phyloP scores from a whole-genome alignment of 2,329 filamentous ascomycete species.

The Rachicladosporium sp. region DNA sequence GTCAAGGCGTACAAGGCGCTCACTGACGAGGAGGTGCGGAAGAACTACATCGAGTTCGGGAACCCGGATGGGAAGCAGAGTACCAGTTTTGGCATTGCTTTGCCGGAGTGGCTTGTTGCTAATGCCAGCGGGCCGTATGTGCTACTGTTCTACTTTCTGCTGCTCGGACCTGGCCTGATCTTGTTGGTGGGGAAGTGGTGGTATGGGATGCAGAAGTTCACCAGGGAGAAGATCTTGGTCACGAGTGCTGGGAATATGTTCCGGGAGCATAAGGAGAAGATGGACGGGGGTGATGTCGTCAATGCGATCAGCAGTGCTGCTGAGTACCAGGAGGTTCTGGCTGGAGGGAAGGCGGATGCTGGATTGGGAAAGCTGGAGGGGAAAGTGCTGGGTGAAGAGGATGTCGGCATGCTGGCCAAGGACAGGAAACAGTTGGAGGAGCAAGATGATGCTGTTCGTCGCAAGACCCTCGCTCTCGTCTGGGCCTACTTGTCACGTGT shows the following conservation, averaged over 20 bases:
- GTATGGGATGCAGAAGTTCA: slow-evolving; percentile 90
- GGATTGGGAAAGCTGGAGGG: slow-evolving; percentile 77
- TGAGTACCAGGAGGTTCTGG: slow-evolving; percentile 68
- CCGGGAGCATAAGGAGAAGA: slow-evolving; percentile 76
- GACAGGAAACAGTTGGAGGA: slow-evolving; percentile 68
- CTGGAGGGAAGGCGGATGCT: slow-evolving; percentile 65
- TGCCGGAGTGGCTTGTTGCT: slow-evolving; percentile 83
- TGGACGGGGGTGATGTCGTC: slow-evolving; percentile 69
- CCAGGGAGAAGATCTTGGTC: slow-evolving; percentile 84
- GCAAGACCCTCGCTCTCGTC: slow-evolving; percentile 78
- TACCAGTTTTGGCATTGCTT: slow-evolving; percentile 91
- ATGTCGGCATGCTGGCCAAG: slow-evolving; percentile 52
- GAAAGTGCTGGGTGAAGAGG: slow-evolving; percentile 48
- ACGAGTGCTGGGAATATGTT: slow-evolving; percentile 92
- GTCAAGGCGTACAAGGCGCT: slow-evolving; percentile 97
- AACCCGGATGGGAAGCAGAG: slow-evolving; percentile 98
- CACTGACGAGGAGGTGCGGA: slow-evolving; percentile 92
- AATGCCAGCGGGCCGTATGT: slow-evolving; percentile 95
- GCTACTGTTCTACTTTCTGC: slow-evolving; percentile 71
- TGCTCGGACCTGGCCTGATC: slow-evolving; percentile 81
- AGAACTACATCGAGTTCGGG: slow-evolving; percentile 92
- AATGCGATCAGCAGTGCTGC: slow-evolving; percentile 71
- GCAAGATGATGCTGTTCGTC: slow-evolving; percentile 64
- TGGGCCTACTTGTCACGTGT: slow-evolving; percentile 92
- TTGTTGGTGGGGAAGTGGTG: slow-evolving; percentile 96